Percentiles rank a stretch among this genome's conserved stretches.
Conservation (phyloP, 768 basidiomycete genomes). For the Termitomyces sp. region DNA sequence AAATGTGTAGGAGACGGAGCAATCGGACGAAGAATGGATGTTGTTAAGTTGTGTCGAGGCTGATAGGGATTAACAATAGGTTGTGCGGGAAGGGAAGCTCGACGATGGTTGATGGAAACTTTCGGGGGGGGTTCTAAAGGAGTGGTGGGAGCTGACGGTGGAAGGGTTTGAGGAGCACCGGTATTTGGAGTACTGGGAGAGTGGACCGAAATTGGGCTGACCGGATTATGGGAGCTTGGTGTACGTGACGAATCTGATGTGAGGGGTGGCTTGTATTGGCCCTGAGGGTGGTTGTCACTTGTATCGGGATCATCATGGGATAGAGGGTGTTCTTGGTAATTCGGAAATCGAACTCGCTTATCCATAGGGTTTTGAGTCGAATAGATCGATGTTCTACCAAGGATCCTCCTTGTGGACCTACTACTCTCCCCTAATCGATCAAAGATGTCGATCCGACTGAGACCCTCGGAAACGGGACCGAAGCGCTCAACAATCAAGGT, state of each 20-base stretch:
- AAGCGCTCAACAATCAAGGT: slow-evolving; percentile 17
- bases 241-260: neutral
- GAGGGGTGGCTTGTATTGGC: neutral
- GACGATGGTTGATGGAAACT: neutral
- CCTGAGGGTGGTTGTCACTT: neutral
- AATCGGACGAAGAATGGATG: neutral
- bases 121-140: neutral
- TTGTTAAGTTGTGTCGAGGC: neutral
- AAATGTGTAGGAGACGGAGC: neutral
- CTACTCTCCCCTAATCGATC: slow-evolving; percentile 9
- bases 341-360: slow-evolving; percentile 8
- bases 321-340: neutral
- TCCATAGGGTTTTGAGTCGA: slow-evolving; percentile 5
- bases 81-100: neutral
- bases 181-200: neutral
- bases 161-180: neutral
- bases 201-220: neutral
- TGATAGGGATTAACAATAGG: neutral
- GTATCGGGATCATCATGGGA: neutral
- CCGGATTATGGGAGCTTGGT: neutral
- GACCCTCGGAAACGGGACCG: slow-evolving; percentile 16
- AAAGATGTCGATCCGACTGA: slow-evolving; percentile 20
- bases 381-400: slow-evolving; percentile 11
- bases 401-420: slow-evolving; percentile 6
- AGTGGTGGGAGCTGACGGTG: neutral